Base-by-base conservation (phyloP, 139 green algal species). In the Volvox africanus region DNA sequence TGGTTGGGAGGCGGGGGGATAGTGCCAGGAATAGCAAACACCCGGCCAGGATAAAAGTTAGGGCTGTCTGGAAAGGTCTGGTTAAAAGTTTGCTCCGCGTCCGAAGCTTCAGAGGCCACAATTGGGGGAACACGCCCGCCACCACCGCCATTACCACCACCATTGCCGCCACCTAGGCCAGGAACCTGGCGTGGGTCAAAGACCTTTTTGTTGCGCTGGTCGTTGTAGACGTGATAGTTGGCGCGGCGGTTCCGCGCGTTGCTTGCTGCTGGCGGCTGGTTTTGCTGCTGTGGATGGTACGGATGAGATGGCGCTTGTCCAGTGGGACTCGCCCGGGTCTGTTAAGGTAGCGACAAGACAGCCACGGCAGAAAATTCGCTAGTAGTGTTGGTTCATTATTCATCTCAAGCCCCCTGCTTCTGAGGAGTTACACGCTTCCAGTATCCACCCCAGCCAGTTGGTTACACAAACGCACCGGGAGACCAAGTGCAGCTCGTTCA, bases 21-120 rank as follows among this genome's bases (percentile, higher is more conserved):
- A 20, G 85, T 89, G n/a, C 85, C 85, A 0, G 92, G 92, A 13
- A 94, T 62, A 0, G 80, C 80, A 75, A 94, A 94, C 0, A 94
- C 86, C 35, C 92, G 88, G 5, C 92, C 92, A 0, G 89, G 89
- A 35, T 91, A 92, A 80, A 93, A 94, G 37, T 79, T 86, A 19
- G 92, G 92, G 12, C 86, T 89, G 79, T 94, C 92, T 22, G 92
- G 92, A 65, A 94, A 94, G 22, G 92, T 94, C 76, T 81, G 88
- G 33, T 92, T 86, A 1, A 91, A 76, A 20, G 24, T 26, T n/a
- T 30, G 14, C 50, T 78, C 36, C 73, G 26, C 76, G 75, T 61
- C 75, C 3, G 33, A 62, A 75, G 55, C 37, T n/a, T 67, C 68
- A 71, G 85, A 35, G 14, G 71, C 26, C 24, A 2, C 76, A 32